These are phyloP conservation scores for Microstegium vimineum DNA, from an alignment of 176 grass and related monocot species.

Conservation along the genomic window DNA sequence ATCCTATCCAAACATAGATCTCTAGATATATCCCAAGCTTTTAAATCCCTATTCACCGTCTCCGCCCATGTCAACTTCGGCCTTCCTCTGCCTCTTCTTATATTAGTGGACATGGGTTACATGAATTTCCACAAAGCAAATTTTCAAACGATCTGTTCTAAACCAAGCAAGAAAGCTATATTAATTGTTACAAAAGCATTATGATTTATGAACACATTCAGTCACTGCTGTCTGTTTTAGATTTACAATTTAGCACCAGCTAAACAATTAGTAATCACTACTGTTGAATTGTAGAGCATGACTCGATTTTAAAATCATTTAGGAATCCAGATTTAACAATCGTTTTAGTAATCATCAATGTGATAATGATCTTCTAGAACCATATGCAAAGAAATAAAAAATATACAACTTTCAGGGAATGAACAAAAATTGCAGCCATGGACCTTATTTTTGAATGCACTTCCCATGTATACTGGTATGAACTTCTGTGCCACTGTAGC, in stretches of 20 bases:
- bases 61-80: no score
- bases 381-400: neutral
- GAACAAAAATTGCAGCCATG: neutral
- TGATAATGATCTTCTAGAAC: neutral
- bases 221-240: neutral
- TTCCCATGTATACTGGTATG: slow-evolving; percentile 95
- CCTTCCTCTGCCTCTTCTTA: no score
- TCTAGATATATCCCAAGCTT: no score
- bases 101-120: neutral
- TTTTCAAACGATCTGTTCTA: neutral
- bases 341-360: neutral
- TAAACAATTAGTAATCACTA: neutral
- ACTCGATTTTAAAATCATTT: neutral
- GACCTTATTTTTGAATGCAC: slow-evolving; percentile 99
- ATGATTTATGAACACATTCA: neutral
- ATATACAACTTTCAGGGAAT: neutral
- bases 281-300: neutral
- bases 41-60: no score
- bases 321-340: neutral
- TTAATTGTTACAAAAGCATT: neutral
- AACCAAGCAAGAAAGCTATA: neutral
- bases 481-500: slow-evolving; percentile 87
- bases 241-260: neutral
- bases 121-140: neutral
- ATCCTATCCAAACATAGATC: no score